Percentiles rank a stretch among this genome's conserved stretches.
Conservation (phyloP, 148 eudicot genomes). For the Chenopodium quinoa region DNA sequence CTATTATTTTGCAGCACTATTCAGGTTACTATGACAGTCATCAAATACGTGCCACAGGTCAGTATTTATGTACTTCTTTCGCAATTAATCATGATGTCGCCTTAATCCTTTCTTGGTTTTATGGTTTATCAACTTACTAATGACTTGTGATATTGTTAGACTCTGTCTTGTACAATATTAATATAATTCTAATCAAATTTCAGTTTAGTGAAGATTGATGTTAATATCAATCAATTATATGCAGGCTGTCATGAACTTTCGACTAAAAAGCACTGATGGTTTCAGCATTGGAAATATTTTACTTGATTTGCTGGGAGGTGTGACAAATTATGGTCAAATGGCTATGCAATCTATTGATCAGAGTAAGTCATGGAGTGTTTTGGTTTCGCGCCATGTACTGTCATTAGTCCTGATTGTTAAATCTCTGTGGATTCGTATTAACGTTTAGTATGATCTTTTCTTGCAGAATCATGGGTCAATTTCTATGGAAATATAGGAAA, state of each 20-base stretch:
- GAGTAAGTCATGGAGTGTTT: conserved; percentile 38
- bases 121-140: no score
- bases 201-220: no score
- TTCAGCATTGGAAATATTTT: conserved; percentile 89
- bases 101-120: no score
- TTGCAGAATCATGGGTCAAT: conserved; percentile 85
- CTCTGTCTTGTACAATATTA: neutral
- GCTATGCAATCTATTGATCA: conserved; percentile 81
- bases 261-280: conserved; percentile 79
- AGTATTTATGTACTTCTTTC: neutral
- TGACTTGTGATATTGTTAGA: no score
- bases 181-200: neutral
- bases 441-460: neutral
- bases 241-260: conserved; percentile 77
- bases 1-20: conserved; percentile 53
- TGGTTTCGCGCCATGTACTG: neutral
- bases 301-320: conserved; percentile 80
- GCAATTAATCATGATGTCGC: no score
- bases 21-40: conserved; percentile 81
- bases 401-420: neutral
- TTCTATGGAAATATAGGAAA: conserved; percentile 94
- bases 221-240: neutral
- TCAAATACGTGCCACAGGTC: conserved; percentile 95
- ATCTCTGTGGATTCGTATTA: neutral
- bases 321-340: conserved; percentile 80